These are phyloP conservation scores for Hemisphaericaspora nanyangensis DNA, from an alignment of 805 yeast genomes.

Conservation along the genomic window DNA sequence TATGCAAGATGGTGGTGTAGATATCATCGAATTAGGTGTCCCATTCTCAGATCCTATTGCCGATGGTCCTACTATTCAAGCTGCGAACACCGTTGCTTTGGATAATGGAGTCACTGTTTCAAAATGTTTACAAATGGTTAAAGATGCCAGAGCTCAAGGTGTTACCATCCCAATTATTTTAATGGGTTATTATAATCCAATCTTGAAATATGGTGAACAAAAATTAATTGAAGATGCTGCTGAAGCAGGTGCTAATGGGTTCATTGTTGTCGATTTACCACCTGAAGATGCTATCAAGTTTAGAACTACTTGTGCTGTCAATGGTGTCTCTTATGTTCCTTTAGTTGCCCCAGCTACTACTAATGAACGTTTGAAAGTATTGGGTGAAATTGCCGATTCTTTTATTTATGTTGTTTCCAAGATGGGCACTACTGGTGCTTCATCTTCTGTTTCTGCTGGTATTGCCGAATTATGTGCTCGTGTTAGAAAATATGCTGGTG, in stretches of 20 bases:
- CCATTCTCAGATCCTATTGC: slow-evolving; percentile 99
- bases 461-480: slow-evolving; percentile 66
- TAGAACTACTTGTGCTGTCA: slow-evolving; percentile 63
- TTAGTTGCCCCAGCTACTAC: slow-evolving; percentile 96
- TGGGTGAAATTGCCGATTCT: slow-evolving; percentile 87
- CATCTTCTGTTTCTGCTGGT: slow-evolving; percentile 57
- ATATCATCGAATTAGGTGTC: slow-evolving; percentile 88
- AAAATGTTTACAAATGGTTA: slow-evolving; percentile 66
- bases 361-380: slow-evolving; percentile 74
- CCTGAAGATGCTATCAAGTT: slow-evolving; percentile 95
- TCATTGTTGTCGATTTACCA: slow-evolving; percentile 91
- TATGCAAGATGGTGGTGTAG: slow-evolving; percentile 93
- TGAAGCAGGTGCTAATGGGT: slow-evolving; percentile 91
- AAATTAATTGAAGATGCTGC: slow-evolving; percentile 74
- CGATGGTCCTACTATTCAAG: slow-evolving; percentile 96
- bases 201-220: slow-evolving; percentile 84
- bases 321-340: slow-evolving; percentile 83
- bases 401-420: slow-evolving; percentile 94
- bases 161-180: slow-evolving; percentile 84
- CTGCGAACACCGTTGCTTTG: slow-evolving; percentile 78
- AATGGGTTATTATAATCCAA: slow-evolving; percentile 98
- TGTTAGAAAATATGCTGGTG: slow-evolving; percentile 75
- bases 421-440: slow-evolving; percentile 97
- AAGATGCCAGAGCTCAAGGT: slow-evolving; percentile 74
- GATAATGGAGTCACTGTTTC: slow-evolving; percentile 75